phyloP scores from a whole-genome alignment of 192 early-diverging fungal genomes.

The Kappamyces sp. region DNA sequence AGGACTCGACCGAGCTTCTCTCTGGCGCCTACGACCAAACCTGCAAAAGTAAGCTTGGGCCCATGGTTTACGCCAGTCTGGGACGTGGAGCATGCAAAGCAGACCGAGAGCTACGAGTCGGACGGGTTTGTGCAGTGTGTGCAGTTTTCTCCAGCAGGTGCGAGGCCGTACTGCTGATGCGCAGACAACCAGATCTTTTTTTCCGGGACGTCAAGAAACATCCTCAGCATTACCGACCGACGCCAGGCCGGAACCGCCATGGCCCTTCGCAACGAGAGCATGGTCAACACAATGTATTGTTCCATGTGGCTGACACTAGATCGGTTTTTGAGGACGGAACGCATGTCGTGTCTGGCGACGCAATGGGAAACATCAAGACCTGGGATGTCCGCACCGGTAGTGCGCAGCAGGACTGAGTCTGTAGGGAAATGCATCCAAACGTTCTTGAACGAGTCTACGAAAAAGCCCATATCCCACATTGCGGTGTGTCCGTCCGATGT shows the following conservation, averaged over 20 bases:
- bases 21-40: conserved; percentile 43
- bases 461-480: conserved; percentile 75
- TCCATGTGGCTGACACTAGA: conserved; percentile 15
- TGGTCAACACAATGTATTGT: conserved; percentile 73
- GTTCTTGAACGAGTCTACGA: conserved; percentile 55
- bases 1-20: conserved; percentile 58
- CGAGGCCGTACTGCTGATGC: conserved; percentile 15
- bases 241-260: conserved; percentile 31
- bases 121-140: conserved; percentile 88
- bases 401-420: conserved; percentile 18
- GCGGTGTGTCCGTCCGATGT: conserved; percentile 42
- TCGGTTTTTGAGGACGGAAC: conserved; percentile 64
- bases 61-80: conserved; percentile 35
- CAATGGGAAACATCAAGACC: conserved; percentile 78
- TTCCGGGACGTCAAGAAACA: conserved; percentile 70
- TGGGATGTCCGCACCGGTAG: conserved; percentile 81
- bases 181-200: conserved; percentile 71
- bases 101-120: conserved; percentile 54
- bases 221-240: conserved; percentile 62
- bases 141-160: conserved; percentile 66
- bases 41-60: conserved; percentile 2
- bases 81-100: conserved; percentile 66
- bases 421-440: conserved; percentile 52
- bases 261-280: conserved; percentile 59
- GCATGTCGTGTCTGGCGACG: conserved; percentile 77